Percentiles rank a stretch among this genome's conserved stretches.
phyloP scores from a whole-genome alignment of 805 yeast species.

The Zygotorulaspora florentina region DNA sequence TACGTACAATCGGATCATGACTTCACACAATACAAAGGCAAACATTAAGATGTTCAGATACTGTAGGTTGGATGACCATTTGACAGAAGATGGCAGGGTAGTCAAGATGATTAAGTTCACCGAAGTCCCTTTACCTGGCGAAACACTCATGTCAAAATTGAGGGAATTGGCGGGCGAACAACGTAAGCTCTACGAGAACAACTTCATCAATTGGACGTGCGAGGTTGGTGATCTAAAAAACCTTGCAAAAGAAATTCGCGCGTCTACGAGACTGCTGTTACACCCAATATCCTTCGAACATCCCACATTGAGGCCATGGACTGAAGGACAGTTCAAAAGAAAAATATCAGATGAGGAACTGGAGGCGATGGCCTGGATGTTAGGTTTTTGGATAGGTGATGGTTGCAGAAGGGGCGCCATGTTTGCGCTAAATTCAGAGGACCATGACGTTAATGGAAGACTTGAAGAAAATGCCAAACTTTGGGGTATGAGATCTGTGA shows the following conservation, averaged over 20 bases:
- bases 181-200: background rate
- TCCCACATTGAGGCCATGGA: slow-evolving; percentile 8
- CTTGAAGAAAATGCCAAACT: slow-evolving; percentile 2
- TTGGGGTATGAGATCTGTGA: slow-evolving; percentile 8
- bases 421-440: slow-evolving; percentile 9
- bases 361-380: slow-evolving; percentile 13
- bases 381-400: slow-evolving; percentile 15
- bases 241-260: slow-evolving; percentile 4
- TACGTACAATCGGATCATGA: background rate
- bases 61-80: background rate
- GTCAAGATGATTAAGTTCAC: background rate
- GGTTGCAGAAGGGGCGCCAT: slow-evolving; percentile 8
- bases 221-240: slow-evolving; percentile 5
- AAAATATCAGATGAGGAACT: slow-evolving; percentile 3
- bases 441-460: slow-evolving; percentile 8
- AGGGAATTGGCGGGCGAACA: background rate
- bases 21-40: background rate
- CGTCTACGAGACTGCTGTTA: slow-evolving; percentile 3
- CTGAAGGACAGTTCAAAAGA: background rate
- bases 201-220: slow-evolving; percentile 6
- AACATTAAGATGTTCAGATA: background rate
- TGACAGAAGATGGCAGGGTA: slow-evolving; percentile 2
- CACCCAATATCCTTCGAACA: slow-evolving; percentile 6
- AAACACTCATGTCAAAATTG: background rate
- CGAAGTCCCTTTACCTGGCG: background rate